Base-by-base conservation (phyloP, 768 basidiomycete genomes). In the Lyophyllum atratum region DNA sequence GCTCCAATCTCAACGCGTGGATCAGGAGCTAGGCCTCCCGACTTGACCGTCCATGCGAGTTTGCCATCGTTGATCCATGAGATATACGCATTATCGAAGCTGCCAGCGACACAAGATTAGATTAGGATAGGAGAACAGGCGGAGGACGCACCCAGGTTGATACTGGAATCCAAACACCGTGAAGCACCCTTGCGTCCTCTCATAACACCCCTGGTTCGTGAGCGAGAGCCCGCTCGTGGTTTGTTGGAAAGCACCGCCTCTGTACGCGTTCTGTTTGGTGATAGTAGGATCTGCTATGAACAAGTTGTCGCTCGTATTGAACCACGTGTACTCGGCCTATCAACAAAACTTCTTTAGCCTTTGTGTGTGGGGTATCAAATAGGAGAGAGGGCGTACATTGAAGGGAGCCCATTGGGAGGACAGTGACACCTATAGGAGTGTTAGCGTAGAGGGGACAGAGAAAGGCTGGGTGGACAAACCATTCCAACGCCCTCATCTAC, bases 221-320 rank as follows among this genome's bases (percentile, higher is more conserved):
- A 70, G 59, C 0, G 84, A 79, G 9, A 92, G 73, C 10, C 81
- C 85, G 19, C 89, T 91, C 3, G 87, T 85, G 19, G 89, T 86
- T 69, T 92, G 87, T 65, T 93, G 92, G 62, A 80, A 82, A 7
- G 76, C 80, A 63, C 87, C 88, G 39, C 91, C 91, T 19, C 67
- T 74, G 64, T 85, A 90, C 6, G 78, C 59, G 62, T 90, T 89
- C 43, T 85, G 68, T 10, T 64, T 26, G 0, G 83, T 84, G 15
- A 70, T 63, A 8, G 74, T 67, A 0, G 74, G 59, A 61, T 91
- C 77, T 24, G 74, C 64, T 51, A 89, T 85, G 51, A 70, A 64
- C 22, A 81, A 64, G 58, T 81, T 86, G 10, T 72, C 73, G 2
- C 78, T 70, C 0, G 72, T 77, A 63, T 88, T 85, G 51, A 72